These are phyloP conservation scores for Arthrobotrys sinensis DNA, from an alignment of 2,329 filamentous ascomycete species.

Conservation along the genomic window DNA sequence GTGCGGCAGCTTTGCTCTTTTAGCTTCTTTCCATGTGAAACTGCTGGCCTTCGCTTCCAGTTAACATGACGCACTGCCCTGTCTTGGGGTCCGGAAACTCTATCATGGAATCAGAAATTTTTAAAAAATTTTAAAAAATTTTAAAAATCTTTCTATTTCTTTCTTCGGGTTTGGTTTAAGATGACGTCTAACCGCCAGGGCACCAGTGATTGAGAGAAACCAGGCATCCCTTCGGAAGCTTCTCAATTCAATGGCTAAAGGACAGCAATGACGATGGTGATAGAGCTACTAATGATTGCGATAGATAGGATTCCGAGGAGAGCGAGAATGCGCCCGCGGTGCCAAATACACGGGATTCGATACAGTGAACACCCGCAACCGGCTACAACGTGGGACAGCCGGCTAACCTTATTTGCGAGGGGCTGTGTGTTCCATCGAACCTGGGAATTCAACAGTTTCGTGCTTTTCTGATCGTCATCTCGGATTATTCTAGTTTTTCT, in stretches of 20 bases:
- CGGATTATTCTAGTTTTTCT: slow-evolving; percentile 5
- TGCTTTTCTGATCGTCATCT: slow-evolving; percentile 9
- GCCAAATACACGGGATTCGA: slow-evolving; percentile 26
- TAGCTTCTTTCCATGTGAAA: slow-evolving; percentile 14
- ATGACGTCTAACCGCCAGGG: slow-evolving; percentile 38
- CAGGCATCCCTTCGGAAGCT: slow-evolving; percentile 11
- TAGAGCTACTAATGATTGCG: slow-evolving; percentile 15
- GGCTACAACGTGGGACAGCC: slow-evolving; percentile 53
- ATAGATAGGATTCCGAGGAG: slow-evolving; percentile 23
- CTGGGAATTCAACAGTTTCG: neutral
- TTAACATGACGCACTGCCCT: slow-evolving; percentile 33
- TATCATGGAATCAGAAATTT: slow-evolving; percentile 9
- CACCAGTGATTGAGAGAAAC: slow-evolving; percentile 4
- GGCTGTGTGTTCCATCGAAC: slow-evolving; percentile 15
- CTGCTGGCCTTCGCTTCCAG: slow-evolving; percentile 28
- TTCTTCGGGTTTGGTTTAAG: neutral
- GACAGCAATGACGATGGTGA: slow-evolving; percentile 9
- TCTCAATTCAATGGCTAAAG: neutral
- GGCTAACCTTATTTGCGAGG: slow-evolving; percentile 50
- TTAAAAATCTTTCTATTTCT: neutral
- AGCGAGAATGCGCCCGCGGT: slow-evolving; percentile 24
- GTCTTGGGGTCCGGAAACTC: slow-evolving; percentile 31
- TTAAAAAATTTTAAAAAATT: slow-evolving; percentile 29
- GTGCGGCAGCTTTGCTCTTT: slow-evolving; percentile 27
- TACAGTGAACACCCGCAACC: slow-evolving; percentile 35